Evolutionary conservation across 2,329 filamentous ascomycete genomes (phyloP), one percentile per base, ranked within the genome.

Genomic region (Furcasterigmium furcatum): DNA sequence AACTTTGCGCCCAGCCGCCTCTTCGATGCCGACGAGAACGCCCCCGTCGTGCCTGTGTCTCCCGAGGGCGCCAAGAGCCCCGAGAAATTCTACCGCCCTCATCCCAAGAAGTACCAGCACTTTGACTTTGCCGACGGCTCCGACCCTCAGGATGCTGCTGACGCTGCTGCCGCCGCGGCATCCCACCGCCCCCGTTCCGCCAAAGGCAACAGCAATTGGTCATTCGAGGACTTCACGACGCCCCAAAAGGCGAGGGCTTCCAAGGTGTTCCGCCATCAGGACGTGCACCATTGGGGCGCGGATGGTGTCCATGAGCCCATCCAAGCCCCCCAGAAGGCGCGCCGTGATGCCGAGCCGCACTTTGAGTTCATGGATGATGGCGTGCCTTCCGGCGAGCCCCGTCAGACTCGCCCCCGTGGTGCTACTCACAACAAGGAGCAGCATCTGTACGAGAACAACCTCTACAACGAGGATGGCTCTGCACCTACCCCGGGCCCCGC

Each of bases 151-250:
- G 73, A 79, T 42, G 65, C 65, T 16, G 68, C 73, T 13, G 58
- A 70, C 51, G 60, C 70, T n/a, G 68, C 63, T 43, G 55, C 66
- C 8, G 59, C 67, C 19, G 63, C 74, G 18, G 64, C 75, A 4
- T n/a, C 14, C 10, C 30, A 25, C 44, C 62, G 62, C 20, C 64
- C 68, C 50, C 77, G 76, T 59, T 73, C 75, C 45, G 35, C 32
- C 44, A 88, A 87, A 69, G 84, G 89, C 61, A 72, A 76, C 48
- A 83, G 83, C 52, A 85, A 88, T 51, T 96, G 92, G 91, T 82
- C 83, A 41, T 97, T 97, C 65, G 82, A 89, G 50, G 91, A 96
- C 67, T 95, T 95, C 57, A 72, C 73, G 14, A 96, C 91, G 1
- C 92, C 92, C 0, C 79, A 85, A 53, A 96, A 95, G 74, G 54